Evolutionary conservation across 2,329 filamentous ascomycete genomes (phyloP).

Genomic region (Fusarium palustre): DNA sequence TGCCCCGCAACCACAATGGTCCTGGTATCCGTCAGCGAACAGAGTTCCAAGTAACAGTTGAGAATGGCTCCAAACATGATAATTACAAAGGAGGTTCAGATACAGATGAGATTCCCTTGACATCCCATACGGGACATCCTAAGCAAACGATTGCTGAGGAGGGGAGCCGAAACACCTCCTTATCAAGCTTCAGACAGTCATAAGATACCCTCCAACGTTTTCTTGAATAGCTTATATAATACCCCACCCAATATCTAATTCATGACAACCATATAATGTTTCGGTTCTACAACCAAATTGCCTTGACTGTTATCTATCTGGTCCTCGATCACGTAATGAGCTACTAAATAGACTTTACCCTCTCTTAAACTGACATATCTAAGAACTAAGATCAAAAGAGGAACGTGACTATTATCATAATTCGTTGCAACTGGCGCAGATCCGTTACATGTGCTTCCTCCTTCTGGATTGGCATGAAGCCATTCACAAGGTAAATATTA

Average conservation of each 20-base stretch:
- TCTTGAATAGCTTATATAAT: background rate
- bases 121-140: conserved; percentile 38
- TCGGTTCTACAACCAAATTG: background rate
- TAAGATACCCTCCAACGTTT: background rate
- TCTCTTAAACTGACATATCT: too few species aligned
- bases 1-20: background rate
- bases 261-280: background rate
- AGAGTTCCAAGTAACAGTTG: conserved; percentile 41
- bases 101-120: conserved; percentile 38
- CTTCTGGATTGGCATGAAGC: background rate
- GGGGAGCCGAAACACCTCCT: conserved; percentile 12
- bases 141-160: conserved; percentile 28
- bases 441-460: background rate
- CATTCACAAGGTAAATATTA: background rate
- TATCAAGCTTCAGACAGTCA: conserved; percentile 25
- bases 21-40: conserved; percentile 39
- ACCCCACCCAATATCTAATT: background rate
- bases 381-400: too few species aligned
- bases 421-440: background rate
- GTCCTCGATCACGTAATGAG: background rate
- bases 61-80: conserved; percentile 16
- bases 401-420: too few species aligned
- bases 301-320: background rate
- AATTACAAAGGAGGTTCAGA: conserved; percentile 2
- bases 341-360: too few species aligned